A percentile compares a stretch with the other conserved stretches of the same genome.
These are phyloP conservation scores for Gardenia jasminoides DNA, from an alignment of 257 asterid genomes.

Conservation along the genomic window DNA sequence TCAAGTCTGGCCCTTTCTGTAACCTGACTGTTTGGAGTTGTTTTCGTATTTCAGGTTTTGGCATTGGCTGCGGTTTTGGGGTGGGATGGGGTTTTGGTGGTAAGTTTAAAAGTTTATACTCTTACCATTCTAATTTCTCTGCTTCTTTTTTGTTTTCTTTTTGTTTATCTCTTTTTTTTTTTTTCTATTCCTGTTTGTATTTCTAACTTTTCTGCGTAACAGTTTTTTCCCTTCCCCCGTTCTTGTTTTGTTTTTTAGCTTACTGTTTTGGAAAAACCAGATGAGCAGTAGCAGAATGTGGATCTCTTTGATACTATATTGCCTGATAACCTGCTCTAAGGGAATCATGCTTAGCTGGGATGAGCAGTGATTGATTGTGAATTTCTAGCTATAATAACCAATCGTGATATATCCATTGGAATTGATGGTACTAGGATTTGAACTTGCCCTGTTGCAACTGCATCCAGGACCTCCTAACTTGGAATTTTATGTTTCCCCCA, in stretches of 20 bases:
- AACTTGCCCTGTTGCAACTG: no score
- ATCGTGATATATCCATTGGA: neutral
- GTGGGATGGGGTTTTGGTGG: constrained; percentile 97
- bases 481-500: no score
- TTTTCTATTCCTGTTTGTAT: neutral
- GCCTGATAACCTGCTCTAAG: neutral
- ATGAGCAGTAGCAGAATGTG: neutral
- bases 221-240: neutral
- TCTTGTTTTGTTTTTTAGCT: neutral
- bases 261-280: neutral
- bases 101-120: constrained; percentile 22
- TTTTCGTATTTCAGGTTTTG: constrained; percentile 51
- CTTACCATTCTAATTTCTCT: neutral
- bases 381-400: neutral
- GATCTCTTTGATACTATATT: neutral
- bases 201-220: neutral
- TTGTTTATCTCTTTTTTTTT: neutral
- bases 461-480: no score
- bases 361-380: neutral
- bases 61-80: constrained; percentile 88
- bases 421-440: no score
- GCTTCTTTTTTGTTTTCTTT: neutral
- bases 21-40: constrained; percentile 15
- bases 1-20: neutral
- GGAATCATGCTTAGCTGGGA: neutral